Conservation (phyloP, 306 rosid species). For the Vigna hirtella region DNA sequence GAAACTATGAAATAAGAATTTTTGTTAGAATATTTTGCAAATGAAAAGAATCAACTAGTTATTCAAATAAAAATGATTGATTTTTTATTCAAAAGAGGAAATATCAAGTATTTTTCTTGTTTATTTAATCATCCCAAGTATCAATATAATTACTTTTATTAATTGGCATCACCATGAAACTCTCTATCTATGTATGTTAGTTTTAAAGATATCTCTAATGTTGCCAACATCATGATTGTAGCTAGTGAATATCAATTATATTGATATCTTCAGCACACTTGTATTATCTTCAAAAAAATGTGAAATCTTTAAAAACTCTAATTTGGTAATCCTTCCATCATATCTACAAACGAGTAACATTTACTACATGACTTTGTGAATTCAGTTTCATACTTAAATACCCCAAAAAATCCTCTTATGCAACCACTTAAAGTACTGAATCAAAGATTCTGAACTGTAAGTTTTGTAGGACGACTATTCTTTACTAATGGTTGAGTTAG, state of each 20-base stretch:
- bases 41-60: neutral
- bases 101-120: neutral
- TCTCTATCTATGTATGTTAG: neutral
- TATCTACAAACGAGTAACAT: neutral
- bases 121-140: neutral
- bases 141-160: neutral
- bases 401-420: neutral
- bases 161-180: neutral
- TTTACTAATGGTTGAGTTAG: slow-evolving; percentile 7
- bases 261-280: neutral
- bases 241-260: neutral
- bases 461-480: neutral
- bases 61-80: neutral
- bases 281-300: neutral
- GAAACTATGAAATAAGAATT: neutral
- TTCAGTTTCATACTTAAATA: neutral
- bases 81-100: neutral
- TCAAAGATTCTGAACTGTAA: neutral
- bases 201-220: neutral
- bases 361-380: neutral
- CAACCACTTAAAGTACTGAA: neutral
- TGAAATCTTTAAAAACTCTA: neutral
- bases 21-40: neutral
- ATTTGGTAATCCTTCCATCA: neutral
- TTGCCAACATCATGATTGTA: slow-evolving; percentile 19